phyloP scores from a whole-genome alignment of 805 yeast species.

The Zygosaccharomyces bisporus region DNA sequence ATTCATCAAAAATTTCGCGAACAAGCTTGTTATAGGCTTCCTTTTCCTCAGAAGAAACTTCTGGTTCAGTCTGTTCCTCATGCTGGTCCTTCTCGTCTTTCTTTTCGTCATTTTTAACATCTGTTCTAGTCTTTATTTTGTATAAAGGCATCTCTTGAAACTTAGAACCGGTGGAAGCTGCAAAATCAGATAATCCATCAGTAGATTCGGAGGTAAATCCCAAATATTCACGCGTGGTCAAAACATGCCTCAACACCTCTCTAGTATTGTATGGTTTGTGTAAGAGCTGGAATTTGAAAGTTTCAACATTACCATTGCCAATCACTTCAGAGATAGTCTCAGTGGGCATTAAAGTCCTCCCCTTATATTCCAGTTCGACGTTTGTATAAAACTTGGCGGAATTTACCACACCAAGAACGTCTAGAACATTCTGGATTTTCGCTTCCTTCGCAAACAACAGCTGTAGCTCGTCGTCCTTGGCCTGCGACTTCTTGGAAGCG shows the following conservation, averaged over 20 bases:
- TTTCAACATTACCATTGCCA: slow-evolving; percentile 16
- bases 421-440: slow-evolving; percentile 26
- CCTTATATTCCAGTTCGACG: slow-evolving; percentile 23
- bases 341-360: slow-evolving; percentile 20
- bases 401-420: slow-evolving; percentile 27
- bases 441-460: slow-evolving; percentile 29
- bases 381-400: slow-evolving; percentile 32
- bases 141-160: slow-evolving; percentile 28
- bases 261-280: slow-evolving; percentile 31
- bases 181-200: slow-evolving; percentile 34
- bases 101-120: slow-evolving; percentile 14
- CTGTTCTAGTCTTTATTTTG: slow-evolving; percentile 19
- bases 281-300: slow-evolving; percentile 17
- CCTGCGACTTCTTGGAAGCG: slow-evolving; percentile 15
- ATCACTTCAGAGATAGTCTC: slow-evolving; percentile 20
- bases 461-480: slow-evolving; percentile 18
- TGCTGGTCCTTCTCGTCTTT: slow-evolving; percentile 4
- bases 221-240: slow-evolving; percentile 33
- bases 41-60: slow-evolving; percentile 33
- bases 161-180: slow-evolving; percentile 33
- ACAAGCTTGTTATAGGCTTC: slow-evolving; percentile 22
- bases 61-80: slow-evolving; percentile 19
- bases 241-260: slow-evolving; percentile 32
- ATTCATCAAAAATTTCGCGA: slow-evolving; percentile 24
- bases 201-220: slow-evolving; percentile 34